These are phyloP conservation scores for Tilletia caries DNA, from an alignment of 1,284 basidiomycete species.

Conservation along the genomic window DNA sequence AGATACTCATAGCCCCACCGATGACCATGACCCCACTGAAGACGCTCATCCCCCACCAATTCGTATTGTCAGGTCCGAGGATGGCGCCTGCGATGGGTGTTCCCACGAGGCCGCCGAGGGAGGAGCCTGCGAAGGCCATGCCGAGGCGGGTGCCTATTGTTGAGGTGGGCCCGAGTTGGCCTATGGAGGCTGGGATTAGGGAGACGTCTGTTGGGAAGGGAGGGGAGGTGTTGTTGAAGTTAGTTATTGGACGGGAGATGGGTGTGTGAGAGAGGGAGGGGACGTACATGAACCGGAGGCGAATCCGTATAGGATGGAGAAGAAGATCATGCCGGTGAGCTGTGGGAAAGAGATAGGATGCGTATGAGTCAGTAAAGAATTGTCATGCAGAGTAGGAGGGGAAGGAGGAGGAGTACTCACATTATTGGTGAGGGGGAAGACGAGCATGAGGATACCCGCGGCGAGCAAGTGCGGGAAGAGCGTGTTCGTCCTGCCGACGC, in stretches of 20 bases:
- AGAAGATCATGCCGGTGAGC: slow-evolving; percentile 21
- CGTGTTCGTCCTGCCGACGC: slow-evolving; percentile 52
- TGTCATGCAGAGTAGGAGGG: background rate
- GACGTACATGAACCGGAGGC: slow-evolving; percentile 31
- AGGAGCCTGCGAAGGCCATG: slow-evolving; percentile 38
- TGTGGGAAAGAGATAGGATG: slow-evolving; percentile 17
- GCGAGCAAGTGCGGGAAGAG: slow-evolving; percentile 45
- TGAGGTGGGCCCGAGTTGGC: slow-evolving; percentile 46
- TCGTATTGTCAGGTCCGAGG: slow-evolving; percentile 15
- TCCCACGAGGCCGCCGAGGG: slow-evolving; percentile 39
- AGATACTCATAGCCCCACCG: too few relatives aligned
- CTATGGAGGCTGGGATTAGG: slow-evolving; percentile 42
- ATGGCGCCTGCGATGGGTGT: slow-evolving; percentile 33
- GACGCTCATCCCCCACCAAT: slow-evolving; percentile 16
- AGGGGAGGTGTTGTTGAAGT: too few relatives aligned
- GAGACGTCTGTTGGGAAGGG: slow-evolving; percentile 25
- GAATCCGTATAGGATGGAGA: slow-evolving; percentile 43
- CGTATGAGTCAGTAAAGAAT: slow-evolving; percentile 30
- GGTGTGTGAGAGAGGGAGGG: too few relatives aligned
- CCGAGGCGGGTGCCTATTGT: slow-evolving; percentile 47
- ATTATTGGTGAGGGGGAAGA: slow-evolving; percentile 22
- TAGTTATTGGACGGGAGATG: too few relatives aligned
- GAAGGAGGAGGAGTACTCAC: background rate
- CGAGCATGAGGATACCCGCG: slow-evolving; percentile 40
- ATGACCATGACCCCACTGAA: too few relatives aligned